These are phyloP conservation scores for Diaporthe destruens DNA, from an alignment of 2,329 filamentous ascomycete species.

Conservation along the genomic window DNA sequence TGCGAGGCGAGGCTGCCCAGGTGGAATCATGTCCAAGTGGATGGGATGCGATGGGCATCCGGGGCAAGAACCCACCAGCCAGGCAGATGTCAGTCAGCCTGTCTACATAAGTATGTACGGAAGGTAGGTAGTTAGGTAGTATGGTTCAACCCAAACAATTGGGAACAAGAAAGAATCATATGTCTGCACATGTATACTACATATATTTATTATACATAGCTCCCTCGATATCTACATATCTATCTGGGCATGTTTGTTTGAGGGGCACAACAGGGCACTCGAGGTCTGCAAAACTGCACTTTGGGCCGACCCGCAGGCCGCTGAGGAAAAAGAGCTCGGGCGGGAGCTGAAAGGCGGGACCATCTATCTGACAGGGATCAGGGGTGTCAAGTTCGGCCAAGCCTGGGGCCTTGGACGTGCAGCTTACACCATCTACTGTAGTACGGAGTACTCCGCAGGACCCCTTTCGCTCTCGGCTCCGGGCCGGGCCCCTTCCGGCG, in stretches of 20 bases:
- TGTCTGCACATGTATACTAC: too few species aligned
- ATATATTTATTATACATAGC: too few species aligned
- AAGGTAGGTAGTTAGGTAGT: too few species aligned
- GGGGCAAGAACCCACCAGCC: not conserved
- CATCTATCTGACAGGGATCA: conserved; percentile 3
- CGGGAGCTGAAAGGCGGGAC: not conserved
- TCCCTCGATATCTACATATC: not conserved
- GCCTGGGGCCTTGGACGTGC: not conserved
- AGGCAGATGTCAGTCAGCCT: not conserved
- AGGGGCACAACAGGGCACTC: not conserved
- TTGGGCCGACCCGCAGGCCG: conserved; percentile 26
- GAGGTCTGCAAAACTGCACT: conserved; percentile 23
- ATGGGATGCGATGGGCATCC: not conserved
- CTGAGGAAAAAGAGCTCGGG: not conserved
- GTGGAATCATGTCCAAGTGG: not conserved
- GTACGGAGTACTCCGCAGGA: not conserved
- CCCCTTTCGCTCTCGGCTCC: conserved; percentile 7
- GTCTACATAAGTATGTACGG: too few species aligned
- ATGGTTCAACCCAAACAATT: too few species aligned
- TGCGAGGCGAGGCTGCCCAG: not conserved
- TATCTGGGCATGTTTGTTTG: not conserved
- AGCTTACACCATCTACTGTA: not conserved
- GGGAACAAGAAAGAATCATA: not conserved
- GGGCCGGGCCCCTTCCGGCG: conserved; percentile 24
- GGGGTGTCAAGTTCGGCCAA: not conserved